These are phyloP conservation scores for Blastocystis sp. DNA, from an alignment of 352 stramenopile species.

Conservation along the genomic window DNA sequence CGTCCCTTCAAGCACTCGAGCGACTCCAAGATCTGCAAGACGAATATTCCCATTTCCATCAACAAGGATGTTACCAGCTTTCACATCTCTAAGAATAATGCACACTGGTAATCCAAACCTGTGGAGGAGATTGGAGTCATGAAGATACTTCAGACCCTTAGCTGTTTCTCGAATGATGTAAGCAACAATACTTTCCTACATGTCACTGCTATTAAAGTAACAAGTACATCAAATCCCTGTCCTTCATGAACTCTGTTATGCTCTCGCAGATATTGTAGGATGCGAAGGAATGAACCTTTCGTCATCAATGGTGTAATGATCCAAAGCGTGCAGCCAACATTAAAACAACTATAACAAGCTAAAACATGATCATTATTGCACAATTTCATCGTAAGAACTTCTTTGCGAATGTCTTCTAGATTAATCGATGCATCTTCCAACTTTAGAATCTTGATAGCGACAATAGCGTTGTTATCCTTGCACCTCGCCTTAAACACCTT, in stretches of 20 bases:
- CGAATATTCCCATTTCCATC: conserved; percentile 10
- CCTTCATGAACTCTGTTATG: not conserved
- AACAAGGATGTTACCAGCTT: conserved; percentile 59
- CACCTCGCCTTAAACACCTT: conserved; percentile 33
- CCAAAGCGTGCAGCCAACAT: conserved; percentile 30
- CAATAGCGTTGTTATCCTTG: conserved; percentile 31
- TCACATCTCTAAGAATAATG: conserved; percentile 27
- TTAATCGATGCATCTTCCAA: conserved; percentile 45
- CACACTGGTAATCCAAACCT: not conserved
- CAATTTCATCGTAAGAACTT: conserved; percentile 55
- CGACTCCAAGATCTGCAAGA: conserved; percentile 48
- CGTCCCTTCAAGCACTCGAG: conserved; percentile 27
- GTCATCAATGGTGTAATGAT: conserved; percentile 54
- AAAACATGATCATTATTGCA: conserved; percentile 38
- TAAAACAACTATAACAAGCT: conserved; percentile 54
- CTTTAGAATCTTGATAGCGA: conserved; percentile 57
- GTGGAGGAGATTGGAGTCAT: conserved; percentile 51
- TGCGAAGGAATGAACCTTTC: conserved; percentile 51
- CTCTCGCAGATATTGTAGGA: conserved; percentile 33
- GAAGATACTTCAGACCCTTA: conserved; percentile 24
- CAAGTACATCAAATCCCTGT: conserved; percentile 6
- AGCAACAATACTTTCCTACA: conserved; percentile 47
- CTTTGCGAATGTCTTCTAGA: conserved; percentile 54
- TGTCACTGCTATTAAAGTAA: not conserved
- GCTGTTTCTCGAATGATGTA: conserved; percentile 49